Percentiles rank a stretch among this genome's conserved stretches.
phyloP scores from a whole-genome alignment of 495 filamentous ascomycete genomes.

The Daldinia caldariorum region DNA sequence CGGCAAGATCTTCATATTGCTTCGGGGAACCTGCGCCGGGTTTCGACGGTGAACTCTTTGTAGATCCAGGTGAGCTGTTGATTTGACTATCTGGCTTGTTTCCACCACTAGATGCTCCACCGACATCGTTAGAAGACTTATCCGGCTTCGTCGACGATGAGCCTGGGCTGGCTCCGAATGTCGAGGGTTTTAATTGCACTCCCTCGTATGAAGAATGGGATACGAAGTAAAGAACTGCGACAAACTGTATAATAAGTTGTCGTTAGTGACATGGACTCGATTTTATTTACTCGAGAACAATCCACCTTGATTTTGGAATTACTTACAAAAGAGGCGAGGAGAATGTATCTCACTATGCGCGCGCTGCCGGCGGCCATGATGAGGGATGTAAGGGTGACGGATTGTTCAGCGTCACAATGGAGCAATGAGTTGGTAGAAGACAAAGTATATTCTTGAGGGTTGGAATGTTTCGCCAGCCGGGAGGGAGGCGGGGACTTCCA shows the following conservation, averaged over 20 bases:
- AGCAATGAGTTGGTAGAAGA: not conserved
- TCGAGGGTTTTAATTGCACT: slow-evolving; percentile 40
- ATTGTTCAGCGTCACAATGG: slow-evolving; percentile 15
- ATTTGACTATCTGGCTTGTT: slow-evolving; percentile 37
- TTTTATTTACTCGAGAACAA: not conserved
- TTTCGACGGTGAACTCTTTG: slow-evolving; percentile 41
- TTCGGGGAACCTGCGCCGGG: slow-evolving; percentile 51
- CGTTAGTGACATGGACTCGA: slow-evolving; percentile 26
- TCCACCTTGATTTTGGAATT: not conserved
- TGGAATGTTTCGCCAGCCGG: slow-evolving; percentile 23
- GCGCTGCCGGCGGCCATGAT: slow-evolving; percentile 73
- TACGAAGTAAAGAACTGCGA: slow-evolving; percentile 82
- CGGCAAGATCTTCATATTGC: slow-evolving; percentile 56
- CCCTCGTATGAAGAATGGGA: slow-evolving; percentile 70
- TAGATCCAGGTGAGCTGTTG: slow-evolving; percentile 39
- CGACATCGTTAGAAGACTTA: slow-evolving; percentile 33
- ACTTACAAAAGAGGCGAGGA: slow-evolving; percentile 87
- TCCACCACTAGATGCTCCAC: slow-evolving; percentile 39
- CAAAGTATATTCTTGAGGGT: slow-evolving; percentile 7
- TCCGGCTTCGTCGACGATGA: slow-evolving; percentile 48
- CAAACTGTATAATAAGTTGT: slow-evolving; percentile 58
- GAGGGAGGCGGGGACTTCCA: slow-evolving; percentile 33
- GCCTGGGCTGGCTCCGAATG: slow-evolving; percentile 35
- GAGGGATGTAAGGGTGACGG: slow-evolving; percentile 27
- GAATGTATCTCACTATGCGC: slow-evolving; percentile 85